Evolutionary conservation across 2,329 filamentous ascomycete genomes (phyloP).

Genomic region (Sarocladium oryzae): DNA sequence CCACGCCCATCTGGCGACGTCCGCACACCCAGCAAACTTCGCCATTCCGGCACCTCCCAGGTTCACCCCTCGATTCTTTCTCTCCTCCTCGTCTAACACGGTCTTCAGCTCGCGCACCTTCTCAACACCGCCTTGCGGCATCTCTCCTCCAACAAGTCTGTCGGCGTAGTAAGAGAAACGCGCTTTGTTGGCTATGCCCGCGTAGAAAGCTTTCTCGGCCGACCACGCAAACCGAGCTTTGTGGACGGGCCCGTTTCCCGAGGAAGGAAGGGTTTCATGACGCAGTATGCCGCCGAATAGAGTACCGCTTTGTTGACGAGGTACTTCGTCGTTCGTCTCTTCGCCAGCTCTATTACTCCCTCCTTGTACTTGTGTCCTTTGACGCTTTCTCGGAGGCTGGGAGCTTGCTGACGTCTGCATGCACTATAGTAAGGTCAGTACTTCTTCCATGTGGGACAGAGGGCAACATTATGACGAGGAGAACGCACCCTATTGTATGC

Average conservation of each 20-base stretch:
- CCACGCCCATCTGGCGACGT: conserved; percentile 19
- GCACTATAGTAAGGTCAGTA: too few species aligned
- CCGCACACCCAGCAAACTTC: conserved; percentile 20
- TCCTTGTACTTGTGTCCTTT: too few species aligned
- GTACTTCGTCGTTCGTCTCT: too few species aligned
- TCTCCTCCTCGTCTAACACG: conserved; percentile 16
- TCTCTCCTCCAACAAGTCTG: background rate
- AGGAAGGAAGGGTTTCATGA: background rate
- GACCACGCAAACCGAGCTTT: background rate
- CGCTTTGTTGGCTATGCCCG: background rate
- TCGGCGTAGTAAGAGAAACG: background rate
- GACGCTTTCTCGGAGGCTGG: too few species aligned
- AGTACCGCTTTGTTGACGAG: background rate
- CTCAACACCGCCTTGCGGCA: background rate
- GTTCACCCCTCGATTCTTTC: conserved; percentile 10
- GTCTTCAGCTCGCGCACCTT: conserved; percentile 11
- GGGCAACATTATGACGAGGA: too few species aligned
- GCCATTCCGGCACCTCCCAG: conserved; percentile 17
- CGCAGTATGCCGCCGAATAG: background rate
- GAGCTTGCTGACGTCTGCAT: too few species aligned
- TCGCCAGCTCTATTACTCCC: too few species aligned
- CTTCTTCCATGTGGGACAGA: too few species aligned
- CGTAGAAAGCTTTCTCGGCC: background rate
- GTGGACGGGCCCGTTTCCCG: background rate
- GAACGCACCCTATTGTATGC: background rate